Evolutionary conservation across 2,329 filamentous ascomycete genomes (phyloP), one percentile per base, ranked within the genome.

Genomic region (Paecilomyces variotii): DNA sequence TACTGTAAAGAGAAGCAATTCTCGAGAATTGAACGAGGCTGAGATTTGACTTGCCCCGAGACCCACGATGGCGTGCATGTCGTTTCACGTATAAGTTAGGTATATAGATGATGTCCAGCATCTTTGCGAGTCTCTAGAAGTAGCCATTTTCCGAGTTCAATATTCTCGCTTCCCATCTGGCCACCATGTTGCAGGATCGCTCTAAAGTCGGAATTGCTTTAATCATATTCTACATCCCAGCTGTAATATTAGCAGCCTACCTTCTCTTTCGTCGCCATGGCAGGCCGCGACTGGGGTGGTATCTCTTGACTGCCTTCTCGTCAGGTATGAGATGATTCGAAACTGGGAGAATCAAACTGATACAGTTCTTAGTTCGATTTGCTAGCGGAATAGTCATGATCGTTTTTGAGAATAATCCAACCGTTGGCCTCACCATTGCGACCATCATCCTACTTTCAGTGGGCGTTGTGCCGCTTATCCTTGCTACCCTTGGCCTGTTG

Each of bases 391-490:
- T 64, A 4, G 57, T 66, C 28, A 57, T 64, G 10, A 61, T 66
- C 50, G 30, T 64, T 4, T 59, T 58, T 9, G 61, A 65, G 28
- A 60, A 64, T 4, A 50, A 58, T 6, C 57, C 58, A 14, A 58
- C 24, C 14, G 61, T 30, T 1, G 64, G 65, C 0, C 59, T 67
- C 4, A 57, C 58, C 24, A 55, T 67, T 9, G 65, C 62, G 7
- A 53, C 62, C 0, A 34, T 57, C 1, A 67, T 68, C 25, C 61
- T 68, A 2, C 56, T 63, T 14, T 67, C 64, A 55, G 59, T 64
- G 7, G 66, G 65, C n/a, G 58, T 67, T 24, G 62, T 67, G 49
- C 66, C 66, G 4, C 60, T 67, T 26, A 64, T 68, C 11, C 63
- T 61, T 10, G 66, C 65, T 14, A 68, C 66, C 6, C 55, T 67